Evolutionary conservation across 495 filamentous ascomycete species (phyloP), one percentile per base, ranked within the genome.

Genomic region (Trichoderma virens): DNA sequence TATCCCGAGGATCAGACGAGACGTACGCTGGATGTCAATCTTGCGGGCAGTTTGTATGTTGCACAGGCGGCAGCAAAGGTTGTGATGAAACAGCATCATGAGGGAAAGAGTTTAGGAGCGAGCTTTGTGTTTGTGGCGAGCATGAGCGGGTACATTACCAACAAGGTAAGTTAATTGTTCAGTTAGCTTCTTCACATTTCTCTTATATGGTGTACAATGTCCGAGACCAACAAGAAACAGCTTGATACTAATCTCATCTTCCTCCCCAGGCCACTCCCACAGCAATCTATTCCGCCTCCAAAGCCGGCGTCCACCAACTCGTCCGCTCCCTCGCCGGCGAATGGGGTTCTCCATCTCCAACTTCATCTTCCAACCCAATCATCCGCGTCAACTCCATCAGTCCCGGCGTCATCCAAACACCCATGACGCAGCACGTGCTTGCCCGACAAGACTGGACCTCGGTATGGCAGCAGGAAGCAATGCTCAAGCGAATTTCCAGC

Each of bases 321-420:
- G 18, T 25, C 51, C 51, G 51, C 51, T 56, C 51, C 25, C 51
- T 56, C 51, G 51, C 51, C 51, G 51, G 25, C 51, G 51, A 56
- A 56, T 56, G 51, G 51, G 51, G 51, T 25, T 56, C 43, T 23
- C 20, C 43, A 5, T 23, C 43, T 9, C 30, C 51, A 16, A 7
- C 47, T 28, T 3, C 3, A 14, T 13, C 47, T 45, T 5, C 41
- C 9, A 14, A 5, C 2, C 51, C 51, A 13, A 25, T 28, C 25
- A 56, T 56, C 51, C 51, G 51, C 51, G 51, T 56, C 23, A 56
- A 56, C 51, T 56, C 51, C 51, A 56, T 56, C 51, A 56, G 51
- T 25, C 51, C 51, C 23, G 51, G 51, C 51, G 51, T 56, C 51
- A 56, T 56, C 51, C 25, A 14, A 23, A 56, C 51, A 9, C 51